A percentile compares a stretch with the other conserved stretches of the same genome.
Evolutionary conservation across 2,329 filamentous ascomycete species (phyloP).

Genomic region (Penicillium crustosum): DNA sequence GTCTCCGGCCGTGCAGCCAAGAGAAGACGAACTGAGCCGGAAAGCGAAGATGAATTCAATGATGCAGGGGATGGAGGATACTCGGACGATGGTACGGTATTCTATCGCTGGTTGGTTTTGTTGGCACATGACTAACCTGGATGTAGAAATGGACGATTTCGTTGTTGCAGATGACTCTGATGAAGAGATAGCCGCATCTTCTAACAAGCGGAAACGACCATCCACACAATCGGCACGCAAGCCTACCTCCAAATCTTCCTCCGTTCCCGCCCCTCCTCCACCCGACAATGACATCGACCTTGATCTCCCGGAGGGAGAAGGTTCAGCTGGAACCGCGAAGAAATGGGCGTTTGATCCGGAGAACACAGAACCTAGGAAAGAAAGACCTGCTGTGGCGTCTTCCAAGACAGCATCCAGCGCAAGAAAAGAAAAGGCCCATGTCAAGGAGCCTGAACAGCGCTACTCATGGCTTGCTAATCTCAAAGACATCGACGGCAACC

Average conservation of each 20-base stretch:
- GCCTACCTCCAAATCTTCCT: slow-evolving; percentile 35
- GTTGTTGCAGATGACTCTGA: slow-evolving; percentile 85
- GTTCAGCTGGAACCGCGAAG: slow-evolving; percentile 67
- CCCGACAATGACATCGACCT: slow-evolving; percentile 57
- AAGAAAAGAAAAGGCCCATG: slow-evolving; percentile 67
- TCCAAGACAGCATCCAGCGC: slow-evolving; percentile 39
- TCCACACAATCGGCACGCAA: slow-evolving; percentile 47
- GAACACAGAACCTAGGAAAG: slow-evolving; percentile 53
- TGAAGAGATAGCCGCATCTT: slow-evolving; percentile 54
- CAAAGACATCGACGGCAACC: slow-evolving; percentile 78
- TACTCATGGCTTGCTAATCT: slow-evolving; percentile 90
- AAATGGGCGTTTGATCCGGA: slow-evolving; percentile 77
- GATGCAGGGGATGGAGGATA: slow-evolving; percentile 51
- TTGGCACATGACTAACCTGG: slow-evolving; percentile 10
- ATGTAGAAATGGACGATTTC: slow-evolving; percentile 78
- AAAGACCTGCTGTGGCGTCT: slow-evolving; percentile 42
- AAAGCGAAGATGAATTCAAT: slow-evolving; percentile 68
- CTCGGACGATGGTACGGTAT: slow-evolving; percentile 52
- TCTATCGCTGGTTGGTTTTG: background rate
- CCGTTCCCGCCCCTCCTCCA: slow-evolving; percentile 52
- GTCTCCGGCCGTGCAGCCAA: slow-evolving; percentile 53
- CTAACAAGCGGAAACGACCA: slow-evolving; percentile 72
- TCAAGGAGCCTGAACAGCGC: slow-evolving; percentile 77
- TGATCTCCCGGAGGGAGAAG: slow-evolving; percentile 55
- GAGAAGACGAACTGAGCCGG: slow-evolving; percentile 62